Percentiles rank a stretch among this genome's conserved stretches.
Conservation (phyloP, 2,329 filamentous ascomycete species). For the Ophiostoma ips region DNA sequence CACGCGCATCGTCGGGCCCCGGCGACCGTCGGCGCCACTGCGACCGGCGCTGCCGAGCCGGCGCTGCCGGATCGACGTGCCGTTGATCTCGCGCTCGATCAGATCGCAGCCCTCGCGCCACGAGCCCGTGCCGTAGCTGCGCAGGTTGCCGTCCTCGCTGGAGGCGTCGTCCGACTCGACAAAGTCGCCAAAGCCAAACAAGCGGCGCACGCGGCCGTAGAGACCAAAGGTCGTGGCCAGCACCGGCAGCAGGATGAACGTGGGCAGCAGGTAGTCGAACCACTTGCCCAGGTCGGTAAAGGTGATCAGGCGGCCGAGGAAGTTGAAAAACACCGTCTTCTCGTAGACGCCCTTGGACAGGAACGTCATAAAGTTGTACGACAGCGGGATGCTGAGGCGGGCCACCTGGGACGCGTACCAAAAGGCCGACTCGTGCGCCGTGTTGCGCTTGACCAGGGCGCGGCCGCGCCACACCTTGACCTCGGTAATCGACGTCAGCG, state of each 20-base stretch:
- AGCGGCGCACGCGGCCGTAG: conserved; percentile 65
- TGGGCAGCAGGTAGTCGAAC: conserved; percentile 80
- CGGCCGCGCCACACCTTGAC: conserved; percentile 97
- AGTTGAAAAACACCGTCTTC: conserved; percentile 73
- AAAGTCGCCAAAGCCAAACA: conserved; percentile 62
- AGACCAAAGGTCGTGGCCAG: conserved; percentile 76
- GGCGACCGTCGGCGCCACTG: conserved; percentile 18
- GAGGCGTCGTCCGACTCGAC: conserved; percentile 58
- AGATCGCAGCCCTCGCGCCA: conserved; percentile 89
- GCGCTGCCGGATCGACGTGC: conserved; percentile 40
- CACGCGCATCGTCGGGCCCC: background rate
- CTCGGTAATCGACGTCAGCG: conserved; percentile 75
- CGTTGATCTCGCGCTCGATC: conserved; percentile 72
- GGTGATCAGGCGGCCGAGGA: conserved; percentile 72
- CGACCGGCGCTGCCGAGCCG: conserved; percentile 26
- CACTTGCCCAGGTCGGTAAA: conserved; percentile 68
- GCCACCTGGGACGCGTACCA: conserved; percentile 94
- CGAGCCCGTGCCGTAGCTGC: conserved; percentile 57
- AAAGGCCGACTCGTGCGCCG: conserved; percentile 81
- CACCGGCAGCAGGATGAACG: conserved; percentile 76
- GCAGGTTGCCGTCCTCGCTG: conserved; percentile 54
- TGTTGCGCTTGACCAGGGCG: conserved; percentile 78
- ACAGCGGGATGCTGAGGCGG: conserved; percentile 78
- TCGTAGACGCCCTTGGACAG: conserved; percentile 57
- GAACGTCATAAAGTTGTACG: conserved; percentile 95